Percentiles rank a stretch among this genome's conserved stretches.
Conservation (phyloP, 352 stramenopile genomes). For the Phytopythium delawarense region DNA sequence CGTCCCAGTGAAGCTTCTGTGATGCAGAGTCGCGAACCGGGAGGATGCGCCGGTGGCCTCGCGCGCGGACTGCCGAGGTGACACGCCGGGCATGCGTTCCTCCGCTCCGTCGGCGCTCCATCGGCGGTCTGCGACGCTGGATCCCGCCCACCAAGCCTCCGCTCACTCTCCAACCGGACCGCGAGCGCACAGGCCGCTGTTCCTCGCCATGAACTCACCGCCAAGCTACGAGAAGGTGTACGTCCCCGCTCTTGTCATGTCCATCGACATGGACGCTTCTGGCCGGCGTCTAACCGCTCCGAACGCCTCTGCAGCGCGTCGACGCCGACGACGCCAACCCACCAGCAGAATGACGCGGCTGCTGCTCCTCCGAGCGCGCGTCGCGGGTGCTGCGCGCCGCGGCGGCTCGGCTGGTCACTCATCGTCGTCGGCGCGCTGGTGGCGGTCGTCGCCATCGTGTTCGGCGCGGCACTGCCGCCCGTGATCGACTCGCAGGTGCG, state of each 20-base stretch:
- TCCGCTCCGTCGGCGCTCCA: too few relatives aligned
- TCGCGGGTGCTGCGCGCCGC: conserved; percentile 26
- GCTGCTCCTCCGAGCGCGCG: conserved; percentile 8
- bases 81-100: too few relatives aligned
- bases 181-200: neutral
- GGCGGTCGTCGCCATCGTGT: conserved; percentile 33
- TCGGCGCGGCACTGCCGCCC: conserved; percentile 29
- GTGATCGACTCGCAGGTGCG: conserved; percentile 38
- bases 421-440: conserved; percentile 28
- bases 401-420: conserved; percentile 25
- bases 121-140: too few relatives aligned
- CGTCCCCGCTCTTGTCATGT: neutral
- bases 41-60: too few relatives aligned
- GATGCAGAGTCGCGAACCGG: too few relatives aligned
- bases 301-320: neutral
- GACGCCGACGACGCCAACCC: neutral
- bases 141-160: neutral
- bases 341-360: conserved; percentile 6
- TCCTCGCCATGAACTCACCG: conserved; percentile 1
- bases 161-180: neutral
- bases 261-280: too few relatives aligned
- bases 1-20: too few relatives aligned
- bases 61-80: too few relatives aligned
- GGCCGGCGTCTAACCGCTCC: too few relatives aligned
- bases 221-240: conserved; percentile 5